A percentile compares a stretch with the other conserved stretches of the same genome.
phyloP scores from a whole-genome alignment of 805 yeast genomes.

The Nakazawaea holstii region DNA sequence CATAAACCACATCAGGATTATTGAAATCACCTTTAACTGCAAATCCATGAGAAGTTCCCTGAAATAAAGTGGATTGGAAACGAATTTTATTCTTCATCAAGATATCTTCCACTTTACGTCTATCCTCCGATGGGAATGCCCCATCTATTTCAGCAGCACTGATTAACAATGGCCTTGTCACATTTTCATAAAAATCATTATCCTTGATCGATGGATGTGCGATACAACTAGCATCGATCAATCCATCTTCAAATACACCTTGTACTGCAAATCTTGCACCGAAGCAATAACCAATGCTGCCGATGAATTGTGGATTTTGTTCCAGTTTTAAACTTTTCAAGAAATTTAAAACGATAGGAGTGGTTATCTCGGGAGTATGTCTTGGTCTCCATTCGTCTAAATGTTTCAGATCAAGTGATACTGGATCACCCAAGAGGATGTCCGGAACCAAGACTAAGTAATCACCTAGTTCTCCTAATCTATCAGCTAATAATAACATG shows the following conservation, averaged over 20 bases:
- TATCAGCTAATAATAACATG: constrained; percentile 29
- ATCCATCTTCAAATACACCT: constrained; percentile 33
- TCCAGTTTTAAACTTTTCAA: constrained; percentile 37
- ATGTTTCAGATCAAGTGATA: not conserved
- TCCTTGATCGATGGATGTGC: constrained; percentile 80
- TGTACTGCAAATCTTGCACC: constrained; percentile 72
- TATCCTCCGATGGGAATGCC: constrained; percentile 57
- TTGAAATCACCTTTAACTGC: constrained; percentile 23
- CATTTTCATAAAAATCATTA: constrained; percentile 57
- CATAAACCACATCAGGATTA: constrained; percentile 21
- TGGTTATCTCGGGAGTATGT: constrained; percentile 31
- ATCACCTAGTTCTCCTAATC: constrained; percentile 23
- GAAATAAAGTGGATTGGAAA: constrained; percentile 10
- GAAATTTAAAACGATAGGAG: constrained; percentile 43
- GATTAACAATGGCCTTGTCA: constrained; percentile 51
- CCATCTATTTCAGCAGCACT: constrained; percentile 67
- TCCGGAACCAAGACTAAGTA: constrained; percentile 34
- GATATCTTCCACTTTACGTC: constrained; percentile 54
- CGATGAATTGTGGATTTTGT: constrained; percentile 40
- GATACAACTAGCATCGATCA: constrained; percentile 53
- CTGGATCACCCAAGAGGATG: constrained; percentile 29
- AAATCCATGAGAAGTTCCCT: constrained; percentile 28
- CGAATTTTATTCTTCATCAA: constrained; percentile 38
- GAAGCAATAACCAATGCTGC: constrained; percentile 73
- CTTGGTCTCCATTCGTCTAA: not conserved